Percentiles rank a stretch among this genome's conserved stretches.
Evolutionary conservation across 805 yeast species (phyloP).

Genomic region (Torulaspora quercuum): DNA sequence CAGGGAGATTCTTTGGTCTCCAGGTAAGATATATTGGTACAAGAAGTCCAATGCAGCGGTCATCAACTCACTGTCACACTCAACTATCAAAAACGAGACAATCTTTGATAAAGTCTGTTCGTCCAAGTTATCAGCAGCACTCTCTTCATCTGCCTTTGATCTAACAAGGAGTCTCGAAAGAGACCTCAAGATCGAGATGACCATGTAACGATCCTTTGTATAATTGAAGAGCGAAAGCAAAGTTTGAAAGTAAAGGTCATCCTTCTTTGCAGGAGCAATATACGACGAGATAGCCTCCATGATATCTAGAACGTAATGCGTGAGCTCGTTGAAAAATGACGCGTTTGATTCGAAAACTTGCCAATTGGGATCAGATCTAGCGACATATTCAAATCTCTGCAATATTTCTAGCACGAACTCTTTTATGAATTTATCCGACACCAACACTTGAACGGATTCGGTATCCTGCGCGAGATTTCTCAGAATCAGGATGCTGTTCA

Average conservation of each 20-base stretch:
- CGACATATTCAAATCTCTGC: conserved; percentile 24
- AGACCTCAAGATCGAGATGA: conserved; percentile 69
- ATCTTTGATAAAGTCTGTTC: conserved; percentile 49
- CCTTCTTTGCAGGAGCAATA: conserved; percentile 66
- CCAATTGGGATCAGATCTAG: conserved; percentile 26
- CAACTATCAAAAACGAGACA: conserved; percentile 54
- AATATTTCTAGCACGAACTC: conserved; percentile 41
- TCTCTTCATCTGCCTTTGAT: conserved; percentile 45
- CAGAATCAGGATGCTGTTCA: conserved; percentile 51
- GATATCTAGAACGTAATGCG: conserved; percentile 69
- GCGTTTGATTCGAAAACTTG: conserved; percentile 33
- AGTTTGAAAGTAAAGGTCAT: conserved; percentile 58
- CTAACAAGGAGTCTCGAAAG: conserved; percentile 75
- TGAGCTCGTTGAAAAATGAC: conserved; percentile 51
- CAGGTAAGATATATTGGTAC: conserved; percentile 72
- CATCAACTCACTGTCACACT: conserved; percentile 60
- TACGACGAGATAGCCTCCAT: conserved; percentile 82
- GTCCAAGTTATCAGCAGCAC: conserved; percentile 49
- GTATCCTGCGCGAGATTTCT: conserved; percentile 83
- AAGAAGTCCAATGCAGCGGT: conserved; percentile 76
- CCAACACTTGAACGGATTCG: conserved; percentile 73
- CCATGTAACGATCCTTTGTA: conserved; percentile 63
- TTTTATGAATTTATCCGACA: conserved; percentile 49
- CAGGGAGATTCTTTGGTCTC: conserved; percentile 51
- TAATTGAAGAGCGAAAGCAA: conserved; percentile 49